Evolutionary conservation across 192 early-diverging fungal species (phyloP).

Genomic region (Neocallimastix lanati): DNA sequence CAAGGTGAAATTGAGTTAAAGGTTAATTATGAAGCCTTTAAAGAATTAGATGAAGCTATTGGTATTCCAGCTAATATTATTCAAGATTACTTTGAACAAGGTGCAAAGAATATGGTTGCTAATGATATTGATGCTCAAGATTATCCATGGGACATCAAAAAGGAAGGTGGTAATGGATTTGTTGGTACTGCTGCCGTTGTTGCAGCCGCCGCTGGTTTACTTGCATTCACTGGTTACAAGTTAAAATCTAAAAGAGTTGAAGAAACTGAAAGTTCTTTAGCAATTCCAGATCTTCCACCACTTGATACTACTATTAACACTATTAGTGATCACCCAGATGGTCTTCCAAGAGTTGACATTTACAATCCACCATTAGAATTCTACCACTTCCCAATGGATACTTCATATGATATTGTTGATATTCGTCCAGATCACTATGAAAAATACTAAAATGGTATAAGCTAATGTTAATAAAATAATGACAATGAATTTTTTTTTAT

Average conservation of each 20-base stretch:
- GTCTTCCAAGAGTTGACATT: not conserved
- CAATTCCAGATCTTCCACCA: not conserved
- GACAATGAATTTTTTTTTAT: too few relatives aligned
- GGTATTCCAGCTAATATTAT: not conserved
- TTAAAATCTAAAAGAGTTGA: not conserved
- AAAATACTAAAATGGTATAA: too few relatives aligned
- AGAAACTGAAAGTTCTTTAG: not conserved
- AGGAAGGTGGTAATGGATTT: not conserved
- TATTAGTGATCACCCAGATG: not conserved
- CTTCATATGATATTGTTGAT: not conserved
- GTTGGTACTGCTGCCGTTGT: not conserved
- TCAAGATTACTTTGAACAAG: not conserved
- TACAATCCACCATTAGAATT: not conserved
- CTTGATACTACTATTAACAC: not conserved
- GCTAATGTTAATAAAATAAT: too few relatives aligned
- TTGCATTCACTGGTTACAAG: not conserved
- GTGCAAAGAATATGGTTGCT: not conserved
- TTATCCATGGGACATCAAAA: not conserved
- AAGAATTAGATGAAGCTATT: not conserved
- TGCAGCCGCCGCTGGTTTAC: not conserved
- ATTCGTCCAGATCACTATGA: not conserved
- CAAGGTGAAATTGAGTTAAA: not conserved
- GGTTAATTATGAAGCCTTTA: not conserved
- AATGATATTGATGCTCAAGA: not conserved
- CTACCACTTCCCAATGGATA: not conserved